Percentiles rank a stretch among this genome's conserved stretches.
Evolutionary conservation across 148 eudicot species (phyloP).

Genomic region (Chenopodium suecicum): DNA sequence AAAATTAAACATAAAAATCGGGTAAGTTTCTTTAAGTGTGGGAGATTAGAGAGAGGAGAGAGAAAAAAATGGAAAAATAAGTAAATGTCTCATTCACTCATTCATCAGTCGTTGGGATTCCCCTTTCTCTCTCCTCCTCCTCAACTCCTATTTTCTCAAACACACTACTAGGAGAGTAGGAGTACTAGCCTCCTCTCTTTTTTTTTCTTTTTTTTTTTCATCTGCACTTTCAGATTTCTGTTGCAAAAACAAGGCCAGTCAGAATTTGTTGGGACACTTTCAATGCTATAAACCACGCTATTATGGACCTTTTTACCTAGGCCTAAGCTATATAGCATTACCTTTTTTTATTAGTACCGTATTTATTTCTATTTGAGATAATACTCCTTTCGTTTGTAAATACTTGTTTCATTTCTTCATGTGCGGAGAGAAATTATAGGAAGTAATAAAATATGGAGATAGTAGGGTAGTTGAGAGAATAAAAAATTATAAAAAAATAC

Average conservation of each 20-base stretch:
- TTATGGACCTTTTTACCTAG: too few relatives aligned
- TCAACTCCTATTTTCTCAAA: background rate
- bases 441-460: too few relatives aligned
- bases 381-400: too few relatives aligned
- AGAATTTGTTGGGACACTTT: constrained; percentile 30
- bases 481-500: too few relatives aligned
- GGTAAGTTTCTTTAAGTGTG: too few relatives aligned
- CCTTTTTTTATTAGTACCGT: too few relatives aligned
- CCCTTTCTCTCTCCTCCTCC: constrained; percentile 1
- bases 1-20: background rate
- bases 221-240: constrained; percentile 24
- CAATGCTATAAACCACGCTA: constrained; percentile 2
- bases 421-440: too few relatives aligned
- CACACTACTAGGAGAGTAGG: background rate
- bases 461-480: too few relatives aligned
- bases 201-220: background rate
- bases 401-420: too few relatives aligned
- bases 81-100: constrained; percentile 26
- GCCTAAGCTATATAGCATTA: too few relatives aligned
- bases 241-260: constrained; percentile 22
- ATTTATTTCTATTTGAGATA: too few relatives aligned
- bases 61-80: background rate
- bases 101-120: constrained; percentile 40
- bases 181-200: background rate
- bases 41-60: background rate